Base-by-base conservation (phyloP, 345 rosid species). In the Erodium maritimum region DNA sequence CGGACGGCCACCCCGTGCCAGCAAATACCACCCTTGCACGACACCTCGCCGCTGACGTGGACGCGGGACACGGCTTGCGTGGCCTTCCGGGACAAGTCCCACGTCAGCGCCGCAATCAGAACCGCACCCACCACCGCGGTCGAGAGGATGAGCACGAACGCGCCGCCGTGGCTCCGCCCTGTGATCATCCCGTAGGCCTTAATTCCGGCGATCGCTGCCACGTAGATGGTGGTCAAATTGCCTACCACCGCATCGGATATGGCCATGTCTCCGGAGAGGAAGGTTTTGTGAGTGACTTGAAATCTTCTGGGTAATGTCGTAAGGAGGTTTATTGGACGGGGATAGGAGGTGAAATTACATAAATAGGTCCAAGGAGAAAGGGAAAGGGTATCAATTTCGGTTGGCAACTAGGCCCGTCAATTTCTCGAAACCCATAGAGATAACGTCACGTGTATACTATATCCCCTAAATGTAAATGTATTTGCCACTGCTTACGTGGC, bases 1-100 rank as follows among this genome's bases (percentile, higher is more conserved):
- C 86, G 72, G 51, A 88, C 87, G 3, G 98, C 98, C 23, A 91
- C 98, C 10, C 96, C 98, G 74, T 91, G 98, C 98, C 98, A 91
- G 56, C 98, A 91, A 55, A 91, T 91, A 11, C 98, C 97, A 23
- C 97, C 95, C 76, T 74, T 88, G 63, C 96, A 88, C 66, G 73
- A 77, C 77, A 80, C 85, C 63, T 80, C 84, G 42, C 60, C 74
- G 64, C 2, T 19, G 52, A 33, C n/a, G 52, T 75, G 77, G 70
- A 82, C 91, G 23, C 86, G 65, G 17, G 86, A 71, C 57, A 91
- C 79, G 19, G 86, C 84, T 12, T 78, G 81, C 58, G 77, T 69
- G 60, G 91, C 96, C 70, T 86, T 82, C 0, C 86, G 85, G 25
- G 91, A 82, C 10, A 88, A 82, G 70, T 91, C 97, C 96, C 95